phyloP scores from a whole-genome alignment of 139 green algal genomes.

The Chlorella sp. region DNA sequence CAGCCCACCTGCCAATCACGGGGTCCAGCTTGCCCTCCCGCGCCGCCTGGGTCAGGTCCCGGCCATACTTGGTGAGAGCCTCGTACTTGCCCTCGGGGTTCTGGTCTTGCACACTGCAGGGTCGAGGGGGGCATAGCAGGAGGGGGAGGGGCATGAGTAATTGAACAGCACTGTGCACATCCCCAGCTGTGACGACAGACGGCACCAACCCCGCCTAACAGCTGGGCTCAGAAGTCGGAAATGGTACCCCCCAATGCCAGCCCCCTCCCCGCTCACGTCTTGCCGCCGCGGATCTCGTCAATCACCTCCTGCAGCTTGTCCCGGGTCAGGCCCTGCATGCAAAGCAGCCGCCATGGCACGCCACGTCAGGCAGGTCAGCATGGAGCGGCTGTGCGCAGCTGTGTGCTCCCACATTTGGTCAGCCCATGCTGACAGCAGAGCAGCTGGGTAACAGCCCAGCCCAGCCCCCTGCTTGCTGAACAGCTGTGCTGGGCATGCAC shows the following conservation, averaged over 20 bases:
- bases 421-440: too few species aligned
- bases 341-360: too few species aligned
- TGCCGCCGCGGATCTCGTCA: slow-evolving; percentile 66
- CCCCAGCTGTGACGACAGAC: too few species aligned
- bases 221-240: too few species aligned
- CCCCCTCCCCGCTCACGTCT: slow-evolving; percentile 13
- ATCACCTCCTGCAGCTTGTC: slow-evolving; percentile 81
- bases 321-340: slow-evolving; percentile 60
- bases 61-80: slow-evolving; percentile 92
- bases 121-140: neutral
- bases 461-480: too few species aligned
- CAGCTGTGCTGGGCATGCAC: too few species aligned
- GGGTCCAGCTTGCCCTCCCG: slow-evolving; percentile 86
- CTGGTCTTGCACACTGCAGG: slow-evolving; percentile 67
- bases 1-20: slow-evolving; percentile 82
- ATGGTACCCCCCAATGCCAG: too few species aligned
- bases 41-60: slow-evolving; percentile 90
- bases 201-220: too few species aligned
- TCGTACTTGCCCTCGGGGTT: slow-evolving; percentile 99
- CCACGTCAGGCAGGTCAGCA: too few species aligned
- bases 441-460: too few species aligned
- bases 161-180: neutral
- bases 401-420: too few species aligned
- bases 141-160: neutral
- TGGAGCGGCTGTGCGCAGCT: too few species aligned